A percentile compares a stretch with the other conserved stretches of the same genome.
Evolutionary conservation across 768 basidiomycete genomes (phyloP).

Genomic region (Termitomyces sp.): DNA sequence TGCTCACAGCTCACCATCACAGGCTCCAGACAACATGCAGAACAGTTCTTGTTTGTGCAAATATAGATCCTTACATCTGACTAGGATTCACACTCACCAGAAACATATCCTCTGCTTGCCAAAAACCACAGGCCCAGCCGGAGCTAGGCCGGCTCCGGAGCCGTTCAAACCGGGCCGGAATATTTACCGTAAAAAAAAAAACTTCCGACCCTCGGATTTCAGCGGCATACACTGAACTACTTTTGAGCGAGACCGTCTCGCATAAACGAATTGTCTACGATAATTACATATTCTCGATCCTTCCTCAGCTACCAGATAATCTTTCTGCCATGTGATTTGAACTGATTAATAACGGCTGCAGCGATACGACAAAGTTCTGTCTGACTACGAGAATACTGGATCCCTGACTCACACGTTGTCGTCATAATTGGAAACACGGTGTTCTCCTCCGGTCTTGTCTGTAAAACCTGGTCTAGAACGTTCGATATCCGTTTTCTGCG

Average conservation of each 20-base stretch:
- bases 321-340: too few relatives aligned
- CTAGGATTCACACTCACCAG: too few relatives aligned
- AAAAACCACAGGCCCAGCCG: too few relatives aligned
- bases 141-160: too few relatives aligned
- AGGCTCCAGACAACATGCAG: too few relatives aligned
- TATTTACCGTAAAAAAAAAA: too few relatives aligned
- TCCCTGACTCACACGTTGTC: neutral
- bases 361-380: neutral
- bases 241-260: neutral
- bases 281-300: neutral
- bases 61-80: too few relatives aligned
- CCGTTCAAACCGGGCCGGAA: too few relatives aligned
- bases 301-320: neutral
- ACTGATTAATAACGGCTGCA: too few relatives aligned
- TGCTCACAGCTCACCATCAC: too few relatives aligned
- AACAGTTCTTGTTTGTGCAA: too few relatives aligned
- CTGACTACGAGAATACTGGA: neutral
- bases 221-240: neutral
- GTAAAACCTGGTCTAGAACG: neutral
- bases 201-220: neutral
- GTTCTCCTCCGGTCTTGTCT: neutral
- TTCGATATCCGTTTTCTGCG: neutral
- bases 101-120: too few relatives aligned
- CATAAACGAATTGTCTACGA: neutral
- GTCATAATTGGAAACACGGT: neutral